Conservation (phyloP, 1,284 basidiomycete species). For the Irpex sp. region DNA sequence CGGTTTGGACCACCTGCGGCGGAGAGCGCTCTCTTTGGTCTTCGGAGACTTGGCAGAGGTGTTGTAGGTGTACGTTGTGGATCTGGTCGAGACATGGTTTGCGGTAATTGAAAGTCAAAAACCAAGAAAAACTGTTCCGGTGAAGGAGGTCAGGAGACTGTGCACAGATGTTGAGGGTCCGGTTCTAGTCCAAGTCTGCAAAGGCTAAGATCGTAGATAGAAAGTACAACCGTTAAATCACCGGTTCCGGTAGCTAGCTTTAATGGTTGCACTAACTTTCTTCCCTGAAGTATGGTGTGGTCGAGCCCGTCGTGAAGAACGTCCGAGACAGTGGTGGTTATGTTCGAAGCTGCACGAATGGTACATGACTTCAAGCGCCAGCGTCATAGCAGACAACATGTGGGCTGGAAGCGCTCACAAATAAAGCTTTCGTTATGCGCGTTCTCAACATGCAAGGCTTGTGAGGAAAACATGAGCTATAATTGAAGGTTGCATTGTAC, state of each 20-base stretch:
- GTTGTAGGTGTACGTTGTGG: slow-evolving; percentile 10
- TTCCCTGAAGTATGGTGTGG: neutral
- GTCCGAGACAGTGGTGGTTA: too few relatives aligned
- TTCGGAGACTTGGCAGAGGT: slow-evolving; percentile 12
- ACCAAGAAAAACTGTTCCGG: neutral
- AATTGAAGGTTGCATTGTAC: neutral
- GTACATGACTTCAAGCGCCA: too few relatives aligned
- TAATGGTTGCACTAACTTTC: neutral
- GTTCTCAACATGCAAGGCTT: too few relatives aligned
- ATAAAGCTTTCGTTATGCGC: too few relatives aligned
- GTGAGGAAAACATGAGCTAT: too few relatives aligned
- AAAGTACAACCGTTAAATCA: neutral
- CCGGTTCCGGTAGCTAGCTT: neutral
- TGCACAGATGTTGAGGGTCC: neutral
- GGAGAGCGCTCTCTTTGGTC: slow-evolving; percentile 19
- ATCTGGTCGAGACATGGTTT: slow-evolving; percentile 21
- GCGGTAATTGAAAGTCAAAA: neutral
- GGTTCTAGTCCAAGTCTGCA: neutral
- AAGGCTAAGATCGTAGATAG: too few relatives aligned
- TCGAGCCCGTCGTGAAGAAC: neutral
- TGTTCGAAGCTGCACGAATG: too few relatives aligned
- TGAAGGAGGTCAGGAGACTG: neutral
- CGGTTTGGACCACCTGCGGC: slow-evolving; percentile 4
- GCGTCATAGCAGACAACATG: too few relatives aligned
- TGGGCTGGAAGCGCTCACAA: too few relatives aligned